phyloP scores from a whole-genome alignment of 1,284 basidiomycete species.

The Mycena citricolor region DNA sequence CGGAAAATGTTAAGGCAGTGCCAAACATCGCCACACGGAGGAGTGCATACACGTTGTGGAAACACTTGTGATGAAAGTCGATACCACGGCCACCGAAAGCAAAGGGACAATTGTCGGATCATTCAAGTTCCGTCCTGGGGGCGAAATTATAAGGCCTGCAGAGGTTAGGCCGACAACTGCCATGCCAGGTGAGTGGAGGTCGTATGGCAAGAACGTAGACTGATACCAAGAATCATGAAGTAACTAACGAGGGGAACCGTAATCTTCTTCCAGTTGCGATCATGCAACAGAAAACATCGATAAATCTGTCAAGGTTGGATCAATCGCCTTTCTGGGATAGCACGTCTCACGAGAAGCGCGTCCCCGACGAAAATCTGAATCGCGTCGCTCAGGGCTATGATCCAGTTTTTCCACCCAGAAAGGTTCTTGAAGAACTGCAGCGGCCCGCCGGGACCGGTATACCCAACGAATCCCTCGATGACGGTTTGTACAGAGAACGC shows the following conservation, averaged over 20 bases:
- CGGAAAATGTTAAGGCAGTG: too few relatives aligned
- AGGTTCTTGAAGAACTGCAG: background rate
- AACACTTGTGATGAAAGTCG: slow-evolving; percentile 5
- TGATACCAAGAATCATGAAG: too few relatives aligned
- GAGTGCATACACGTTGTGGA: slow-evolving; percentile 6
- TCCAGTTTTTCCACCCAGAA: slow-evolving; percentile 1
- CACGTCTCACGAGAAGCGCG: slow-evolving; percentile 1
- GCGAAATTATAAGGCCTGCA: too few relatives aligned
- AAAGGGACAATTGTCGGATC: slow-evolving; percentile 2
- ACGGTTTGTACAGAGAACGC: background rate
- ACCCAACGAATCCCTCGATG: slow-evolving; percentile 1
- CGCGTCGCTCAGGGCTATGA: background rate
- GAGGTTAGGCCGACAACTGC: too few relatives aligned
- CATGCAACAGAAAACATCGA: slow-evolving; percentile 1
- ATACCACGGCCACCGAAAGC: slow-evolving; percentile 1
- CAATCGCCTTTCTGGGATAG: background rate
- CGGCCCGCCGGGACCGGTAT: background rate
- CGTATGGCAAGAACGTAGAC: too few relatives aligned
- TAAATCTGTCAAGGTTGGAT: background rate
- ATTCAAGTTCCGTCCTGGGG: background rate
- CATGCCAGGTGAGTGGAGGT: too few relatives aligned
- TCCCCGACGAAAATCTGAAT: slow-evolving; percentile 1
- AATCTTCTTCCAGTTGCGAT: background rate
- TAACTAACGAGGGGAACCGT: background rate
- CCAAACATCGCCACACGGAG: background rate